Percentiles rank a stretch among this genome's conserved stretches.
These are phyloP conservation scores for Globisporangium nodosum DNA, from an alignment of 352 stramenopile genomes.

Conservation along the genomic window DNA sequence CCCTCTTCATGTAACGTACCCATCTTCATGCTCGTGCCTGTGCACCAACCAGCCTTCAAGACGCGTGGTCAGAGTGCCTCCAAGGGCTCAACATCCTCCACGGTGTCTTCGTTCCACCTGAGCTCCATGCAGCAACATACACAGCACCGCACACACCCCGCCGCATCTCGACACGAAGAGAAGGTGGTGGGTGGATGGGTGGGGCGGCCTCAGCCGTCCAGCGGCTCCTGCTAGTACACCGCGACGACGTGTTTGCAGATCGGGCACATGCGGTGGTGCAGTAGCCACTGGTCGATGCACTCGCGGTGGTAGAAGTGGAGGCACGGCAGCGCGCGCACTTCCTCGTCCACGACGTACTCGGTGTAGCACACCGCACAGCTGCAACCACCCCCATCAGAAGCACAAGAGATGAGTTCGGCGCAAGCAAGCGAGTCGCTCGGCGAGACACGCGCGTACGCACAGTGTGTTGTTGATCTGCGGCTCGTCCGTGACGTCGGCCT, in stretches of 20 bases:
- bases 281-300: conserved; percentile 89
- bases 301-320: conserved; percentile 88
- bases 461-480: conserved; percentile 59
- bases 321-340: conserved; percentile 77
- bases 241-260: conserved; percentile 85
- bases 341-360: conserved; percentile 70
- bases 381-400: background rate
- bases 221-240: conserved; percentile 35
- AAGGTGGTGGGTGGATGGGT: no score
- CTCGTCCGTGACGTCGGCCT: conserved; percentile 18
- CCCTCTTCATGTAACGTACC: background rate
- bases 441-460: conserved; percentile 9
- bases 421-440: background rate
- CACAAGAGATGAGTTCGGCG: background rate
- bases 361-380: conserved; percentile 81
- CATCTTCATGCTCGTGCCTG: no score
- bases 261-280: conserved; percentile 77
- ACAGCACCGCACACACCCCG: background rate
- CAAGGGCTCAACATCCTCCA: no score
- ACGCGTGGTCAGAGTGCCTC: no score
- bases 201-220: no score
- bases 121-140: no score
- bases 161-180: background rate
- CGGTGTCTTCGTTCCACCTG: no score
- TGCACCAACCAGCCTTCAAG: no score